Evolutionary conservation across 1,284 basidiomycete genomes (phyloP).

Genomic region (Sanghuangporus sanghuang): DNA sequence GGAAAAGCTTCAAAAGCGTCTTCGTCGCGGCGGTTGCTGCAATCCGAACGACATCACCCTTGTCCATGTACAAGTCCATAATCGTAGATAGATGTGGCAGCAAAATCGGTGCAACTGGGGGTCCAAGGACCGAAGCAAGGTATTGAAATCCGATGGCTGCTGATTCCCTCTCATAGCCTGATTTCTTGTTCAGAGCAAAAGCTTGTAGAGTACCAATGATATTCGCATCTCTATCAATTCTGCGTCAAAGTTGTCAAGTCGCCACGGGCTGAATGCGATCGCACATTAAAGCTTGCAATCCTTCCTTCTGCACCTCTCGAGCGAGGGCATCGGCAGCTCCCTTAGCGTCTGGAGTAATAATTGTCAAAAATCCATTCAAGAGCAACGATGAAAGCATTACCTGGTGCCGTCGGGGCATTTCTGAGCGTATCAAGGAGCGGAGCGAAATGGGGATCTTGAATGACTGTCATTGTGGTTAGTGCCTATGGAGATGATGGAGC

Average conservation of each 20-base stretch:
- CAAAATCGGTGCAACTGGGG: conserved; percentile 78
- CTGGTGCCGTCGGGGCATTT: conserved; percentile 68
- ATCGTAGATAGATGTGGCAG: conserved; percentile 75
- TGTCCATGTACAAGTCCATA: conserved; percentile 90
- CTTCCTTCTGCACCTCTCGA: conserved; percentile 58
- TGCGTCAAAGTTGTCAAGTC: conserved; percentile 8
- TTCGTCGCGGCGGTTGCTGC: conserved; percentile 85
- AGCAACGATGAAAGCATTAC: conserved; percentile 32
- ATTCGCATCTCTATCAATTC: conserved; percentile 45
- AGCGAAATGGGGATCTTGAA: conserved; percentile 40
- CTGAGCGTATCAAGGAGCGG: conserved; percentile 58
- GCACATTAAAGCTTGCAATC: conserved; percentile 59
- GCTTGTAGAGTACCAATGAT: conserved; percentile 61
- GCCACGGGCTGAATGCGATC: conserved; percentile 26
- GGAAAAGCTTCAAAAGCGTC: conserved; percentile 78
- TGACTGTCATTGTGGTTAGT: conserved; percentile 34
- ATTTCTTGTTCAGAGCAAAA: conserved; percentile 87
- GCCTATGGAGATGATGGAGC: neutral
- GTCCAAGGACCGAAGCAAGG: conserved; percentile 65
- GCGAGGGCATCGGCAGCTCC: conserved; percentile 74
- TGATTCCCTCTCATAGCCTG: conserved; percentile 89
- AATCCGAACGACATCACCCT: conserved; percentile 86
- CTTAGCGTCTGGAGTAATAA: conserved; percentile 56
- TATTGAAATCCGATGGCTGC: conserved; percentile 84
- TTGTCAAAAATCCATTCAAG: conserved; percentile 3